Base-by-base conservation (phyloP, 768 basidiomycete genomes). In the Gyrodon lividus region DNA sequence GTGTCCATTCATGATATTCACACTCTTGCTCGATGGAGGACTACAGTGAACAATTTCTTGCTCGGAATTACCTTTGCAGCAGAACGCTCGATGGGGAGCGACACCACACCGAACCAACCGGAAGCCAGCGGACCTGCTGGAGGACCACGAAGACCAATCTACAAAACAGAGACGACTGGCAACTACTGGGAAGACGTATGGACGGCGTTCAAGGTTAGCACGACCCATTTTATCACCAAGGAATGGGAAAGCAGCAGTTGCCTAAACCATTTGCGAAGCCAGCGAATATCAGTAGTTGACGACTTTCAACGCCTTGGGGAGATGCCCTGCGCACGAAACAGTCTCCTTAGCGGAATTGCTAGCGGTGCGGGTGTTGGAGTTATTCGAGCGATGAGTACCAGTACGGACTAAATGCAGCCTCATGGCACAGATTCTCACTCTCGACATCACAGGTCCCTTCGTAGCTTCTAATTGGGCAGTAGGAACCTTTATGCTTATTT, bases 391-490 rank as follows among this genome's bases (percentile, higher is more conserved):
- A 68, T 90, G 59, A 78, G 78, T 60, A 70, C 81, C 10, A 73
- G 89, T 89, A 65, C 50, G 84, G 74, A 35, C 34, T 12, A 45
- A 5, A 50, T 35, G 20, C 47, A n/a, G 9, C 24, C 39, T 20
- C 14, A 41, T 22, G 22, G 16, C 33, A 16, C 43, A 34, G 14
- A 33, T 33, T 37, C 55, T 66, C 38, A 63, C 35, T 23, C 4
- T 24, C 41, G 14, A 28, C 14, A 35, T 23, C 5, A 35, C 46
- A 56, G 89, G 75, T 28, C 76, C 82, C 1, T 74, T 87, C 51
- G 74, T 81, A 34, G 89, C 87, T 33, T 84, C 80, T 3, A 82
- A 89, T 63, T 92, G 90, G 90, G 88, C 86, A 13, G 76, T 89
- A 17, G 87, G 81, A 6, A 84, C 89, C 2, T 92, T 89, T 60